Evolutionary conservation across 495 filamentous ascomycete species (phyloP), one percentile per base, ranked within the genome.

Genomic region (Xylaria longipes): DNA sequence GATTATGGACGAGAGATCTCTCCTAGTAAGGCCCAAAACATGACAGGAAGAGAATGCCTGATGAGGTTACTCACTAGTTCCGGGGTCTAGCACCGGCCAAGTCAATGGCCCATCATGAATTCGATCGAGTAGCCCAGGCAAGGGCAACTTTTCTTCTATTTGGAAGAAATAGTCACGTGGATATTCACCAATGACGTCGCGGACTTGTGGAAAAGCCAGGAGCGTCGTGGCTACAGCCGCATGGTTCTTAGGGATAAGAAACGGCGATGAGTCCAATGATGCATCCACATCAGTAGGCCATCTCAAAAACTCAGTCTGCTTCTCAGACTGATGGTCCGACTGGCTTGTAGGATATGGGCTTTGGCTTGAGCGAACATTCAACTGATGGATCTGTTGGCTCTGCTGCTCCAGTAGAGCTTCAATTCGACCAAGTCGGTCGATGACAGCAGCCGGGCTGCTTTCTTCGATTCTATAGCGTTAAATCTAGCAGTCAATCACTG

Each of bases 381-480:
- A 71, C 65, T 78, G 73, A 52, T 76, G 71, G 39, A 80, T 77
- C 58, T 77, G 75, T 46, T 80, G 78, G 70, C 75, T 76, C 54
- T 80, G 78, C 61, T 80, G 75, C 71, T 80, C 78, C 65, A 80
- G 74, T 15, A 80, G 70, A 15, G 72, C 72, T 65, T 80, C 78
- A 71, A 80, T 80, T 43, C 78, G 72, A 33, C 73, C 74, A 63
- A 80, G 75, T 68, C 78, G 71, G 67, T 80, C 78, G 66, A 75
- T 76, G 22, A 80, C 78, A 65, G 73, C 76, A 66, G 71, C 74
- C 14, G 78, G 76, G 58, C 76, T 72, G 58, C 76, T 37, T 45
- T 74, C 70, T 74, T 78, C 75, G 57, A 74, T 75, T 74, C 75
- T 78, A 64, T 3, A 9, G 66, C 43, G 45, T 20, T 56, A 74